Base-by-base conservation (phyloP, 2,329 filamentous ascomycete genomes). In the Paecilomyces niveus region DNA sequence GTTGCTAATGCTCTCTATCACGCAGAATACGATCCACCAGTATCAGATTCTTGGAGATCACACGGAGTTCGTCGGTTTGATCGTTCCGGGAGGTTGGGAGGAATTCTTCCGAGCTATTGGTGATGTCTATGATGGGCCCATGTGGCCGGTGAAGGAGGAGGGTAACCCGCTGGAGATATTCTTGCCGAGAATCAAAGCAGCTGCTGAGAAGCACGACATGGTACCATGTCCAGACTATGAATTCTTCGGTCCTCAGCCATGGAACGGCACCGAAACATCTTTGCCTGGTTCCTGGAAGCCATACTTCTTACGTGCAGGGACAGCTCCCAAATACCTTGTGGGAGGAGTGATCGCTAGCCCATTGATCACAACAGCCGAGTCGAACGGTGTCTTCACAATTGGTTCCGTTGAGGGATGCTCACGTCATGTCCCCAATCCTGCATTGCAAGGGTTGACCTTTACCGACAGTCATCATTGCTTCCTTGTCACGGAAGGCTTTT, bases 91-190 rank as follows among this genome's bases (percentile, higher is more conserved):
- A 4, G 82, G 83, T 64, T 85, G 83, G 83, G 73, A 83, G 29
- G 82, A 85, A 63, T 85, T 85, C 72, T 85, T 85, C 72, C 77
- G 83, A 54, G 80, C 83, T 65, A 77, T 85, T 7, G 77, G 77
- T 29, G 82, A 85, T 66, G 72, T 79, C 0, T 84, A 80, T 58
- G 61, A 70, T 3, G 81, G 82, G 0, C 63, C 80, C 0, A 62
- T 84, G 18, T 76, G 81, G 15, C 82, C 83, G 0, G 78, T 82
- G 55, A 68, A 72, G 35, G 83, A 85, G 64, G 64, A 77, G n/a
- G 78, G 83, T 1, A 79, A 83, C 62, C 70, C 83, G 2, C 77
- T 76, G 52, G 73, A 78, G 24, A 68, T 80, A 0, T 65, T 85
- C 32, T 78, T 84, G 24, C 81, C 80, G 15, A 84, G 82, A 65